A percentile compares a stretch with the other conserved stretches of the same genome.
Evolutionary conservation across 352 stramenopile genomes (phyloP).

Genomic region (Phytophthora pinifolia): DNA sequence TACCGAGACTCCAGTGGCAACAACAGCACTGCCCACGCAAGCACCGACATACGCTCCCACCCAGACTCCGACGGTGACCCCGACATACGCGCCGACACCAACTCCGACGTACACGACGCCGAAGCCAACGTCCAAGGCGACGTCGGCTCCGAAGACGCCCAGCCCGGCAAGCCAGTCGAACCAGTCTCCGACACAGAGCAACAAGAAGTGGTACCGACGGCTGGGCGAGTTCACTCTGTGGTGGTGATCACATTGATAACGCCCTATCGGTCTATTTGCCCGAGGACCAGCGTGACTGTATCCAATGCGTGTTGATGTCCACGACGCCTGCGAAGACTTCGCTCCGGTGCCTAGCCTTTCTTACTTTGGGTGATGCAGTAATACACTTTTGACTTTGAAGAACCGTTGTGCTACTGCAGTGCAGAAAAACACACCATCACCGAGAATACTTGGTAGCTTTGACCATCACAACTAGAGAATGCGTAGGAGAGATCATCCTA

Average conservation of each 20-base stretch:
- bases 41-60: too few species aligned
- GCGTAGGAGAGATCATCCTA: neutral
- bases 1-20: slow-evolving; percentile 1
- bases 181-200: slow-evolving; percentile 14
- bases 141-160: slow-evolving; percentile 19
- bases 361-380: slow-evolving; percentile 22
- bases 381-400: slow-evolving; percentile 14
- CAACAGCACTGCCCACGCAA: too few species aligned
- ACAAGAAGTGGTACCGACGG: slow-evolving; percentile 24
- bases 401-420: too few species aligned
- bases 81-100: slow-evolving; percentile 2
- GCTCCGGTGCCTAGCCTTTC: slow-evolving; percentile 10
- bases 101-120: neutral
- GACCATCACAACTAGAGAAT: neutral
- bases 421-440: too few species aligned
- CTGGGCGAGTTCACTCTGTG: slow-evolving; percentile 24
- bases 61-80: neutral
- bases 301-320: slow-evolving; percentile 27
- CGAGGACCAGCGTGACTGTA: slow-evolving; percentile 8
- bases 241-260: slow-evolving; percentile 10
- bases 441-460: too few species aligned
- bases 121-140: slow-evolving; percentile 2
- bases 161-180: slow-evolving; percentile 12
- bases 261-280: neutral
- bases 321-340: neutral